Percentiles rank a stretch among this genome's conserved stretches.
phyloP scores from a whole-genome alignment of 2,329 filamentous ascomycete genomes.

The Whalleya microplaca region DNA sequence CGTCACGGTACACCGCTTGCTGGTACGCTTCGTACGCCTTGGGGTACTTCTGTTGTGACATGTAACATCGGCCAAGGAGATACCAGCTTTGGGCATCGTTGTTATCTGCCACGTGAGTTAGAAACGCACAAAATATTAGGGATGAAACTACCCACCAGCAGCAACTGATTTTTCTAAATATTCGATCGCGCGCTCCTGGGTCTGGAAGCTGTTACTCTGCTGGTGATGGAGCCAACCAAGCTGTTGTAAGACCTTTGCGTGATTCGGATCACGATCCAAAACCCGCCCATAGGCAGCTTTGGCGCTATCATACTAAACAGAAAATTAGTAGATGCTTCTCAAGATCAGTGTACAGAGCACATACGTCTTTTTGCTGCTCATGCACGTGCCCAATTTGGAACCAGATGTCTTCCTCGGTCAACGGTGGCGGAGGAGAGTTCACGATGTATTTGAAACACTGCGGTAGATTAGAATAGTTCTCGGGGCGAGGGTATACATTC shows the following conservation, averaged over 20 bases:
- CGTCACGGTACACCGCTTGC: conserved; percentile 97
- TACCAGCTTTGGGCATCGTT: conserved; percentile 98
- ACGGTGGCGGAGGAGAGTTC: conserved; percentile 82
- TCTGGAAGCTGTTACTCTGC: conserved; percentile 86
- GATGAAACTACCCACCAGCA: conserved; percentile 66
- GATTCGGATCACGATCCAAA: conserved; percentile 90
- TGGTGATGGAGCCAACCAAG: conserved; percentile 98
- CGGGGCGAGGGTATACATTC: neutral
- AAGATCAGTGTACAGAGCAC: conserved; percentile 42
- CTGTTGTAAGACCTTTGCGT: conserved; percentile 97
- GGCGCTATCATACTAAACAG: conserved; percentile 81
- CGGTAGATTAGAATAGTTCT: conserved; percentile 30
- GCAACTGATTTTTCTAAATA: conserved; percentile 96
- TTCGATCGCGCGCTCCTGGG: conserved; percentile 94
- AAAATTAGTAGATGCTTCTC: conserved; percentile 33
- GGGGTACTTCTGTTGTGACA: conserved; percentile 98
- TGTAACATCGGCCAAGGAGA: conserved; percentile 94
- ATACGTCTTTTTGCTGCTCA: conserved; percentile 97
- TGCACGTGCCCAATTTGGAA: conserved; percentile 99
- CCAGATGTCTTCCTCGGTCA: conserved; percentile 99
- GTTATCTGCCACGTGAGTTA: conserved; percentile 67
- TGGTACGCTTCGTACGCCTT: conserved; percentile 99
- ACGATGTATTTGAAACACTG: conserved; percentile 99
- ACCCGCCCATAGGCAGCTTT: conserved; percentile 93
- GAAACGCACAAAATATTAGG: conserved; percentile 5